Percentiles rank a stretch among this genome's conserved stretches.
These are phyloP conservation scores for Calonectria pseudoreteaudii DNA, from an alignment of 2,329 filamentous ascomycete species.

Conservation along the genomic window DNA sequence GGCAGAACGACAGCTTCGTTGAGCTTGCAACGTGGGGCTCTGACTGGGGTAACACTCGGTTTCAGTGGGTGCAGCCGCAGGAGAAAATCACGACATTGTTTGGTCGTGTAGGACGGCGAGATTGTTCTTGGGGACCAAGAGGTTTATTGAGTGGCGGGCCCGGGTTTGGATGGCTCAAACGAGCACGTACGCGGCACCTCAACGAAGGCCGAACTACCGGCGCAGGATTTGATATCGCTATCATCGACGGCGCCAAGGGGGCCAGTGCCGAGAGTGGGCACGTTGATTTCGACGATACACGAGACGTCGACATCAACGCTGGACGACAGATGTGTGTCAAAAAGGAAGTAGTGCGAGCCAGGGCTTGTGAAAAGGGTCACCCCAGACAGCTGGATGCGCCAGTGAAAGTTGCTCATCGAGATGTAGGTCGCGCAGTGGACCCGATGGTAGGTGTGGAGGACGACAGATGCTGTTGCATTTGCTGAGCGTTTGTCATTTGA, in stretches of 20 bases:
- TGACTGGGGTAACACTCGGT: constrained; percentile 18
- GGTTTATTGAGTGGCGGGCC: background rate
- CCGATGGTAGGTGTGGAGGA: constrained; percentile 8
- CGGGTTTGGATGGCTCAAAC: constrained; percentile 18
- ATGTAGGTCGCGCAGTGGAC: constrained; percentile 9
- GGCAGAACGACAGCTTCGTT: constrained; percentile 19
- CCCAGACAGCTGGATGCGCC: constrained; percentile 15
- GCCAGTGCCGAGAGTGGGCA: constrained; percentile 24
- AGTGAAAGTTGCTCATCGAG: constrained; percentile 18
- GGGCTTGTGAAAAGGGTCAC: constrained; percentile 17
- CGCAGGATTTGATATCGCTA: constrained; percentile 29
- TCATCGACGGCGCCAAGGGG: constrained; percentile 17
- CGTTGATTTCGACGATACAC: constrained; percentile 20
- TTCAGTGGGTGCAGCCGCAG: constrained; percentile 5
- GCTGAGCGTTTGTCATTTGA: constrained; percentile 18
- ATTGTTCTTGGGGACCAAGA: background rate
- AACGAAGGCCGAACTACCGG: constrained; percentile 20
- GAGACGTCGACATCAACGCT: constrained; percentile 19
- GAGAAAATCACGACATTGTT: constrained; percentile 2
- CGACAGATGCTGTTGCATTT: background rate
- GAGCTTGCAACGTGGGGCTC: constrained; percentile 14
- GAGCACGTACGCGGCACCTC: constrained; percentile 32
- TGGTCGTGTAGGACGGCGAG: constrained; percentile 1
- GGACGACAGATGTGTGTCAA: constrained; percentile 24
- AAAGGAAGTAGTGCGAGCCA: constrained; percentile 14